Evolutionary conservation across 1,284 basidiomycete genomes (phyloP).

Genomic region (Marasmius fiardii): DNA sequence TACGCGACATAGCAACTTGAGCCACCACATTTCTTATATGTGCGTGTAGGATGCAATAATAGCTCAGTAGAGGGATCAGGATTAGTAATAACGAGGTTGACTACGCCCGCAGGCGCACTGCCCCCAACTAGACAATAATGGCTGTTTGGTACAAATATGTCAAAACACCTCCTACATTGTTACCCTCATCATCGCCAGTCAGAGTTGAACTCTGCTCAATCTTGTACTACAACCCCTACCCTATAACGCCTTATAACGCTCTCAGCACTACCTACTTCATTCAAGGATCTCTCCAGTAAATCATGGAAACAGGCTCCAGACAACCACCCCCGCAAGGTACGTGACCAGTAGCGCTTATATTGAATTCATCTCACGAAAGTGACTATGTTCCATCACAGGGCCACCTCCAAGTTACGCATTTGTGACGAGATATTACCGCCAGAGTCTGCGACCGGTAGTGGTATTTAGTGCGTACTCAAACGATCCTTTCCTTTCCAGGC

Average conservation of each 20-base stretch:
- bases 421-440: conserved; percentile 7
- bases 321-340: conserved; percentile 1
- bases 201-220: neutral
- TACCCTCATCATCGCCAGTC: neutral
- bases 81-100: too few relatives aligned
- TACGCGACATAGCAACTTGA: too few relatives aligned
- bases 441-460: conserved; percentile 58
- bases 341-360: too few relatives aligned
- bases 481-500: neutral
- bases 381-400: too few relatives aligned
- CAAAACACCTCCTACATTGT: neutral
- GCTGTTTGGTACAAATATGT: neutral
- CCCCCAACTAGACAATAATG: neutral
- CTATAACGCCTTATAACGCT: neutral
- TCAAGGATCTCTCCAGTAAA: neutral
- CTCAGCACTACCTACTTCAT: neutral
- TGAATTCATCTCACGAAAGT: too few relatives aligned
- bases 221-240: neutral
- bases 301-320: neutral
- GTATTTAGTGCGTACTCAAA: conserved; percentile 43
- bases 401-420: conserved; percentile 1
- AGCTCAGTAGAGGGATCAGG: too few relatives aligned
- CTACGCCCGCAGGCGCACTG: too few relatives aligned
- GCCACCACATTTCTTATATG: too few relatives aligned
- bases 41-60: too few relatives aligned